These are phyloP conservation scores for Saccharomyces uvarum DNA, from an alignment of 1,139 yeast species.

Conservation along the genomic window DNA sequence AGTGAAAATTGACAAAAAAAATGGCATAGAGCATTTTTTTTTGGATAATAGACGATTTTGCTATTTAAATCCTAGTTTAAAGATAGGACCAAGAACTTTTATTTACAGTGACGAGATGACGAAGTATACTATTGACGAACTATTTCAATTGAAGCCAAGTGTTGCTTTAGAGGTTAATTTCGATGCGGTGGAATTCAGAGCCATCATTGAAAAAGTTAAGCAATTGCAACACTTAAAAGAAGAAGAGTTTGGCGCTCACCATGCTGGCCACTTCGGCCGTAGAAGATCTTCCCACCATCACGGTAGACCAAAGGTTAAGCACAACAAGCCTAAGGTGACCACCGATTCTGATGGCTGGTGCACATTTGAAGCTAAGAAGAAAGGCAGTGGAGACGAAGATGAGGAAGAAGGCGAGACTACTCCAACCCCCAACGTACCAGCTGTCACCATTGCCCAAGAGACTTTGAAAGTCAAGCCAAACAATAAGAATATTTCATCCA, in stretches of 20 bases:
- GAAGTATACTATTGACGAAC: constrained; percentile 65
- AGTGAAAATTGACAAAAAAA: neutral
- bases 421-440: constrained; percentile 31
- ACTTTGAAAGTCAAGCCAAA: constrained; percentile 55
- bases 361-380: constrained; percentile 43
- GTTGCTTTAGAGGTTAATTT: constrained; percentile 51
- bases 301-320: constrained; percentile 48
- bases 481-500: constrained; percentile 65
- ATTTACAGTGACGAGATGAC: constrained; percentile 33
- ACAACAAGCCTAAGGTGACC: constrained; percentile 46
- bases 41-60: neutral
- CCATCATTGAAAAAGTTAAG: constrained; percentile 58
- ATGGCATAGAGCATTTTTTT: neutral
- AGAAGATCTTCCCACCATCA: constrained; percentile 50
- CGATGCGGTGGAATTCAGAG: constrained; percentile 56
- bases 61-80: neutral
- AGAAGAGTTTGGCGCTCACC: constrained; percentile 26
- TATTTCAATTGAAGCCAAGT: constrained; percentile 47
- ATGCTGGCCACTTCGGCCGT: constrained; percentile 40
- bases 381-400: constrained; percentile 42
- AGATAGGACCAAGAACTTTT: neutral
- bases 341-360: constrained; percentile 80
- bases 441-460: constrained; percentile 25
- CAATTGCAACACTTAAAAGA: constrained; percentile 35
- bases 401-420: constrained; percentile 37